phyloP scores from a whole-genome alignment of 2,329 filamentous ascomycete species.

The Lachnellula cervina region DNA sequence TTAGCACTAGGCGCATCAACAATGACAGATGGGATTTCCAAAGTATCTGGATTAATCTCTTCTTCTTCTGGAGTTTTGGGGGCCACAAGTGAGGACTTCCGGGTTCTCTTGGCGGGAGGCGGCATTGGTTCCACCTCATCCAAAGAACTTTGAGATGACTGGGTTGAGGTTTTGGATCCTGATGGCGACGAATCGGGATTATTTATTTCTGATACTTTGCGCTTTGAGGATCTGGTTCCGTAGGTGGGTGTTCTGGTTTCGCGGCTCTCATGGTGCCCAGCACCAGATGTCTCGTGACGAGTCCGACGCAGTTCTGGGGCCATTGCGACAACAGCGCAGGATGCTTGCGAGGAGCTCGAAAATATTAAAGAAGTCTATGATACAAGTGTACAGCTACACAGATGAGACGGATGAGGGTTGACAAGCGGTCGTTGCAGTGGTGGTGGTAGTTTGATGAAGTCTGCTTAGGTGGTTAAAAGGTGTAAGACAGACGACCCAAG shows the following conservation, averaged over 20 bases:
- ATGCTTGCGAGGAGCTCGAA: background rate
- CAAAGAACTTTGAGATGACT: constrained; percentile 14
- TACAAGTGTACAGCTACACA: background rate
- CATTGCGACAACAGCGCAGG: constrained; percentile 10
- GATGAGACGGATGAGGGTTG: background rate
- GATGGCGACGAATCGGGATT: constrained; percentile 9
- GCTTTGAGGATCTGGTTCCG: constrained; percentile 21
- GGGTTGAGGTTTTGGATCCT: constrained; percentile 9
- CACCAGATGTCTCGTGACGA: constrained; percentile 21
- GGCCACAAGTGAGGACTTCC: constrained; percentile 3
- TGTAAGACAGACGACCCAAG: constrained; percentile 3
- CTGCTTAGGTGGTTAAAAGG: constrained; percentile 6
- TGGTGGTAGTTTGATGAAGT: background rate
- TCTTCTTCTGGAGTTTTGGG: constrained; percentile 12
- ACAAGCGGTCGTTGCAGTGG: background rate
- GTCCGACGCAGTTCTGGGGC: constrained; percentile 13
- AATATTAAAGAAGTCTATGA: background rate
- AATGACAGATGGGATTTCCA: constrained; percentile 7
- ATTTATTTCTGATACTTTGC: constrained; percentile 21
- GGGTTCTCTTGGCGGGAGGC: constrained; percentile 17
- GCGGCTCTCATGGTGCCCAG: constrained; percentile 7
- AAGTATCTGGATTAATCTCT: background rate
- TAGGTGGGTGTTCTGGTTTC: constrained; percentile 13
- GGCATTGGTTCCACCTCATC: constrained; percentile 13
- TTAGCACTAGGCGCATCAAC: constrained; percentile 11